A percentile compares a stretch with the other conserved stretches of the same genome.
These are phyloP conservation scores for Mortierella sp. DNA, from an alignment of 371 early-diverging fungal species.

Conservation along the genomic window DNA sequence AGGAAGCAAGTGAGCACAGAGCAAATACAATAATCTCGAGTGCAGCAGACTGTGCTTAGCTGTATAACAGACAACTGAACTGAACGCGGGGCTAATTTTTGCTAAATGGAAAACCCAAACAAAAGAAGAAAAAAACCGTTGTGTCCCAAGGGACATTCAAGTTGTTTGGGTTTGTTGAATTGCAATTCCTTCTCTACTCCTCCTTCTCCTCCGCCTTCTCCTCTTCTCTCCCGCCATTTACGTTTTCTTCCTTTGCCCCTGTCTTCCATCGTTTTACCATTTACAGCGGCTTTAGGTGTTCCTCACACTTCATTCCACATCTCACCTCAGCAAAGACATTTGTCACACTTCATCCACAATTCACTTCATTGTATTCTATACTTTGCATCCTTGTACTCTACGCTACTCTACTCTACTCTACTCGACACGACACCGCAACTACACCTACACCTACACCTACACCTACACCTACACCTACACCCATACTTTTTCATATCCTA, in stretches of 20 bases:
- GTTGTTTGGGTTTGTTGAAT: neutral
- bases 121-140: neutral
- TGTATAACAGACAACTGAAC: neutral
- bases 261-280: neutral
- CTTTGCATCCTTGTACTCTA: too few relatives aligned
- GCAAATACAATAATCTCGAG: neutral
- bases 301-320: neutral
- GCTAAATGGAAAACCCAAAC: neutral
- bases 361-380: too few relatives aligned
- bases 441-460: too few relatives aligned
- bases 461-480: too few relatives aligned
- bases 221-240: neutral
- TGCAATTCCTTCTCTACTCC: neutral
- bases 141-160: neutral
- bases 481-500: too few relatives aligned
- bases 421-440: too few relatives aligned
- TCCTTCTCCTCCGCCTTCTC: neutral
- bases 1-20: neutral
- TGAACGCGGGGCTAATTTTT: neutral
- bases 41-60: too few relatives aligned
- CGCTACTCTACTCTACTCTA: too few relatives aligned
- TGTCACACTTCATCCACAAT: too few relatives aligned
- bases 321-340: neutral
- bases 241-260: slow-evolving; percentile 10
- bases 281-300: neutral